Percentiles rank a stretch among this genome's conserved stretches.
Conservation (phyloP, 2,329 filamentous ascomycete genomes). For the Pseudogymnoascus sp. region DNA sequence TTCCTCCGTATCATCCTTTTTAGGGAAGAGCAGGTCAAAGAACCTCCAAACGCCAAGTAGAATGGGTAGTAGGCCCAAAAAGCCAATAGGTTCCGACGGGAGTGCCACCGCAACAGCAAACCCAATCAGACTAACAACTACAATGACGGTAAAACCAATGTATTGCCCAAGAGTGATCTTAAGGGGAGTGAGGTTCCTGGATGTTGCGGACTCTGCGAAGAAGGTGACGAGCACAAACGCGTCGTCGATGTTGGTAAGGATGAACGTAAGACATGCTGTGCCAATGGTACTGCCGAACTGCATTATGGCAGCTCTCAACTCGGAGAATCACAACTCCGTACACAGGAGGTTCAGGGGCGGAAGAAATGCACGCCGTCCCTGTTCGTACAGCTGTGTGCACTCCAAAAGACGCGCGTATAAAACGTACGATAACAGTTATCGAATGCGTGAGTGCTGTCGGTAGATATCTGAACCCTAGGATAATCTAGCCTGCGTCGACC, state of each 20-base stretch:
- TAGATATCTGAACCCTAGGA: constrained; percentile 12
- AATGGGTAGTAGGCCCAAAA: constrained; percentile 29
- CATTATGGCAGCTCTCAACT: background rate
- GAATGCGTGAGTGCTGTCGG: constrained; percentile 11
- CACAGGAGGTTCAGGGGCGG: background rate
- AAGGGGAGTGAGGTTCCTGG: constrained; percentile 53
- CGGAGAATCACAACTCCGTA: background rate
- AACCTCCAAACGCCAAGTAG: constrained; percentile 27
- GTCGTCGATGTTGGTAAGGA: constrained; percentile 25
- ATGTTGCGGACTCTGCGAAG: constrained; percentile 28
- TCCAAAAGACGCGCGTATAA: background rate
- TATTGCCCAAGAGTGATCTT: constrained; percentile 54
- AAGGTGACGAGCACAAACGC: constrained; percentile 33
- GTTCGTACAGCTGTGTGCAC: background rate
- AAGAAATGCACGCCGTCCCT: background rate
- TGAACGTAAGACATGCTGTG: constrained; percentile 13
- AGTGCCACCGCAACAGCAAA: constrained; percentile 27
- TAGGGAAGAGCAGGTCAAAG: constrained; percentile 14
- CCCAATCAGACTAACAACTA: constrained; percentile 30
- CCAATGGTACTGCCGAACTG: background rate
- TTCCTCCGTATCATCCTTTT: constrained; percentile 15
- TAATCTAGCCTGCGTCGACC: background rate
- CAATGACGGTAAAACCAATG: constrained; percentile 29
- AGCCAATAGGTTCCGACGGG: constrained; percentile 30
- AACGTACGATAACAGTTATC: background rate